Conservation (phyloP, 2,329 filamentous ascomycete species). For the Cladorrhinum sp. region DNA sequence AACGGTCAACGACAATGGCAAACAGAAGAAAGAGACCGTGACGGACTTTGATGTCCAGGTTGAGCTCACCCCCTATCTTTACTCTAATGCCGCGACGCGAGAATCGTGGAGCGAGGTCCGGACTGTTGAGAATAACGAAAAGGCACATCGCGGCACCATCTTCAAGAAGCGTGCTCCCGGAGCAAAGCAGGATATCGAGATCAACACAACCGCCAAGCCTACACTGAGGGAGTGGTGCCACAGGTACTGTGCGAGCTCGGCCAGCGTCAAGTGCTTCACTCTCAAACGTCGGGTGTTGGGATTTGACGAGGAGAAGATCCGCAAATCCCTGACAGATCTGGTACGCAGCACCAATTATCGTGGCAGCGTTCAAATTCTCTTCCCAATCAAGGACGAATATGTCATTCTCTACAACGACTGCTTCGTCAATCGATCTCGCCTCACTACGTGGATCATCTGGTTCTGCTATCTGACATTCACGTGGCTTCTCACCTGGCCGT, state of each 20-base stretch:
- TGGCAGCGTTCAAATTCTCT: constrained; percentile 56
- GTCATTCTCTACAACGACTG: constrained; percentile 64
- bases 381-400: constrained; percentile 54
- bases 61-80: constrained; percentile 58
- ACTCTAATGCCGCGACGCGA: constrained; percentile 40
- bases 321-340: constrained; percentile 50
- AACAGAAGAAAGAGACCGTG: constrained; percentile 44
- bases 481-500: constrained; percentile 69
- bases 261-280: constrained; percentile 55
- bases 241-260: constrained; percentile 58
- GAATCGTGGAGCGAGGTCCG: constrained; percentile 44
- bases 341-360: constrained; percentile 66
- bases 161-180: constrained; percentile 50
- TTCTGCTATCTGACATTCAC: constrained; percentile 65
- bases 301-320: constrained; percentile 56
- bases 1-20: constrained; percentile 42
- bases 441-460: constrained; percentile 60
- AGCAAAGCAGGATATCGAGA: constrained; percentile 45
- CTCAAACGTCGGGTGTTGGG: constrained; percentile 54
- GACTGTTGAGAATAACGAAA: constrained; percentile 56
- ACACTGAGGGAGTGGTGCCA: constrained; percentile 63
- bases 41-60: constrained; percentile 59
- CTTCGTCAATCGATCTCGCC: constrained; percentile 61
- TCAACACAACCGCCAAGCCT: constrained; percentile 37
- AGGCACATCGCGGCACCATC: constrained; percentile 62